phyloP scores from a whole-genome alignment of 2,329 filamentous ascomycete genomes.

The Colletotrichum navitas region DNA sequence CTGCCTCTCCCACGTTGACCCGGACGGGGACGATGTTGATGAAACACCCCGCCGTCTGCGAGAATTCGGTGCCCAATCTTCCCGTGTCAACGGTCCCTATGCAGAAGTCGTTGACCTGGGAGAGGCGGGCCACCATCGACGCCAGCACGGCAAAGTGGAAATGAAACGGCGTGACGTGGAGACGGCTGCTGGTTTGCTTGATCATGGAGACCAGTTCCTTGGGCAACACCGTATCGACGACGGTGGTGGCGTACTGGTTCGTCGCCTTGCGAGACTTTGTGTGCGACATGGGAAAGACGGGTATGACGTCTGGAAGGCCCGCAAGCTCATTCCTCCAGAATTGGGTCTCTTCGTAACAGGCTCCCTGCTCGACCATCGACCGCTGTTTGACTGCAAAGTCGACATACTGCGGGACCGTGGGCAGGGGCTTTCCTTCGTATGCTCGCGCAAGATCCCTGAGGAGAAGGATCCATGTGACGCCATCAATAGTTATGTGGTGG shows the following conservation, averaged over 20 bases:
- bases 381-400: constrained; percentile 52
- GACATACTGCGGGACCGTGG: constrained; percentile 49
- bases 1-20: constrained; percentile 47
- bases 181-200: constrained; percentile 1
- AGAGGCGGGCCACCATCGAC: background rate
- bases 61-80: constrained; percentile 48
- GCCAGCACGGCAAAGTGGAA: constrained; percentile 58
- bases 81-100: constrained; percentile 64
- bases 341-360: constrained; percentile 47
- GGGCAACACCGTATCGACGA: background rate
- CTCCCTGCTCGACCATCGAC: constrained; percentile 46
- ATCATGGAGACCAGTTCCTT: background rate
- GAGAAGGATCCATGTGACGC: constrained; percentile 58
- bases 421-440: constrained; percentile 52
- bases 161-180: constrained; percentile 54
- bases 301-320: constrained; percentile 47
- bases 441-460: constrained; percentile 57
- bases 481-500: constrained; percentile 66
- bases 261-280: constrained; percentile 13
- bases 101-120: constrained; percentile 51
- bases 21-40: constrained; percentile 63
- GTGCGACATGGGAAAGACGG: constrained; percentile 49
- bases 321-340: constrained; percentile 50
- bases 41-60: constrained; percentile 58
- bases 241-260: constrained; percentile 1